Conservation (phyloP, 225 moss, liverwort and hornwort species). For the Pseudisothecium myosuroides region DNA sequence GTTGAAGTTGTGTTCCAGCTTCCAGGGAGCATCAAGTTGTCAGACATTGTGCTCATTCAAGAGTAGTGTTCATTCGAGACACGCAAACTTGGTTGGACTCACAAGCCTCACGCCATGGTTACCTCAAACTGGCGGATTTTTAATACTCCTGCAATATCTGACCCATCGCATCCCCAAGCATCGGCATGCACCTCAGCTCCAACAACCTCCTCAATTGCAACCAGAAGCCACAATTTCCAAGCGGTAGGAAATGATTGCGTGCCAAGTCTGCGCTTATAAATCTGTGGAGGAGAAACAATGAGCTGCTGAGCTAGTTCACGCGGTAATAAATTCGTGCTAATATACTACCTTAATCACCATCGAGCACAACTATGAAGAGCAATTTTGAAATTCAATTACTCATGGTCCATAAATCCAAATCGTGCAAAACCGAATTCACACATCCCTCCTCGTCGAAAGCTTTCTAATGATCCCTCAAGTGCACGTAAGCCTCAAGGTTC, state of each 20-base stretch:
- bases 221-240: neutral
- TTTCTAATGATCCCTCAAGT: neutral
- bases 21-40: neutral
- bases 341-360: neutral
- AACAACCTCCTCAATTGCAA: neutral
- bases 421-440: neutral
- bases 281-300: neutral
- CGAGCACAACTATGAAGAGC: neutral
- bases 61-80: neutral
- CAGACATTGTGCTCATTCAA: constrained; percentile 5
- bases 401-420: neutral
- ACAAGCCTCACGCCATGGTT: neutral
- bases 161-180: neutral
- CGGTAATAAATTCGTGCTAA: neutral
- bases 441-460: neutral
- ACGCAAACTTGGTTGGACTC: neutral
- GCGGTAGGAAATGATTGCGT: neutral
- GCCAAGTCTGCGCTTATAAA: neutral
- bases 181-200: neutral
- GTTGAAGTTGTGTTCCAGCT: constrained; percentile 6
- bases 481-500: neutral
- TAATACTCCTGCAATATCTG: neutral
- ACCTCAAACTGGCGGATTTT: neutral
- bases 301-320: neutral
- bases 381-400: neutral